Percentiles rank a stretch among this genome's conserved stretches.
Evolutionary conservation across 345 rosid genomes (phyloP).

Genomic region (Brassica napus): Da-Ae NC_063443.1:16552501-16553000

Average conservation of each 20-base stretch:
- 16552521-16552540: neutral
- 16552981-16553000: constrained; percentile 7
- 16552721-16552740: constrained; percentile 27
- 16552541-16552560: neutral
- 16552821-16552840: constrained; percentile 12
- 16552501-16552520: constrained; percentile 27
- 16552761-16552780: constrained; percentile 19
- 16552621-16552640: constrained; percentile 18
- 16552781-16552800: constrained; percentile 24
- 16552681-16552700: constrained; percentile 30
- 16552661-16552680: constrained; percentile 33
- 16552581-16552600: neutral
- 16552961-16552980: neutral
- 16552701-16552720: constrained; percentile 35
- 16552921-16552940: constrained; percentile 14
- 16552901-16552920: constrained; percentile 20
- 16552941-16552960: neutral
- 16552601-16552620: constrained; percentile 10
- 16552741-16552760: neutral
- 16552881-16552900: constrained; percentile 1
- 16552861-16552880: constrained; percentile 23
- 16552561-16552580: neutral
- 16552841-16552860: constrained; percentile 17
- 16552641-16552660: constrained; percentile 37
- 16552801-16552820: constrained; percentile 29